phyloP scores from a whole-genome alignment of 129 eudicot genomes.

The Calendula officinalis region DNA sequence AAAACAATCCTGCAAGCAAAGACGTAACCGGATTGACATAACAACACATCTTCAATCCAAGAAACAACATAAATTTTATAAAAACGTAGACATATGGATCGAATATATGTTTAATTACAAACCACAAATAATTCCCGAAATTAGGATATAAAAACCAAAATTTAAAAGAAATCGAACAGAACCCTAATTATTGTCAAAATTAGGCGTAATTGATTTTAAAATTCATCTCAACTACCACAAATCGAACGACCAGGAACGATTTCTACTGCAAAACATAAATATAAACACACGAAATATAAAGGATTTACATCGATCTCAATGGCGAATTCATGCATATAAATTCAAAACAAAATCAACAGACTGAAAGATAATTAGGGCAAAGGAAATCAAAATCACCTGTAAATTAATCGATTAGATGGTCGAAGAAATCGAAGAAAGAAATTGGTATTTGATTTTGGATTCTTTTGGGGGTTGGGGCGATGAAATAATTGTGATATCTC shows the following conservation, averaged over 20 bases:
- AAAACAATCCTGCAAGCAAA: background rate
- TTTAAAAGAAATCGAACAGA: slow-evolving; percentile 5
- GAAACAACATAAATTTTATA: background rate
- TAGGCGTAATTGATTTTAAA: slow-evolving; percentile 19
- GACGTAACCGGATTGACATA: background rate
- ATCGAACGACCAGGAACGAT: slow-evolving; percentile 7
- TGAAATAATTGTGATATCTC: slow-evolving; percentile 23
- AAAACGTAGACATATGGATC: slow-evolving; percentile 12
- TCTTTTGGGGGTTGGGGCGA: slow-evolving; percentile 17
- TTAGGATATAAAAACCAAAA: background rate
- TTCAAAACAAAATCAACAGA: slow-evolving; percentile 6
- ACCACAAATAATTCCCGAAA: background rate
- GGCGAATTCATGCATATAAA: background rate
- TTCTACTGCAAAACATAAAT: background rate
- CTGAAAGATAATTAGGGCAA: background rate
- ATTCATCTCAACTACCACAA: slow-evolving; percentile 2
- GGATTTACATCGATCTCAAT: slow-evolving; percentile 11
- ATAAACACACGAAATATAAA: slow-evolving; percentile 1
- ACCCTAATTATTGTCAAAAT: slow-evolving; percentile 25
- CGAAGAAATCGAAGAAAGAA: background rate
- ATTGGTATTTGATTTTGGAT: background rate
- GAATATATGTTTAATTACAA: background rate
- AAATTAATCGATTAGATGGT: slow-evolving; percentile 24
- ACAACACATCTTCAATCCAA: slow-evolving; percentile 2
- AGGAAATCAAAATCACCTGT: slow-evolving; percentile 27